phyloP scores from a whole-genome alignment of 2,329 filamentous ascomycete species.

The Aspergillus viridinutans region DNA sequence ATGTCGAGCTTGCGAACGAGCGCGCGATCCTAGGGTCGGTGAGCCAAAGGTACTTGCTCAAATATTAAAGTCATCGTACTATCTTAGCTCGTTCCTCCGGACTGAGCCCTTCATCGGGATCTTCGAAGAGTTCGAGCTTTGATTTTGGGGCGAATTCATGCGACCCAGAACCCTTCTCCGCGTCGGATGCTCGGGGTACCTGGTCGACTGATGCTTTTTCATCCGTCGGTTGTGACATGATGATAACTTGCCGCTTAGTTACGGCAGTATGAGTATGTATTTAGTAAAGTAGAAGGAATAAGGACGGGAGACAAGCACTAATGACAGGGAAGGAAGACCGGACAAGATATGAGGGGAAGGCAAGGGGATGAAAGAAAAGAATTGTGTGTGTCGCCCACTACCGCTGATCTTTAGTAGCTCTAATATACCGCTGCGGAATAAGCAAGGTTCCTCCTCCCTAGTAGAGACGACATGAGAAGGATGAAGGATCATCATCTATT shows the following conservation, averaged over 20 bases:
- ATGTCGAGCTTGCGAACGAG: constrained; percentile 45
- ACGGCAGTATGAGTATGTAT: background rate
- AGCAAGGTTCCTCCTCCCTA: background rate
- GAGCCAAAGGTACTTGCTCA: background rate
- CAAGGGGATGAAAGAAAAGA: background rate
- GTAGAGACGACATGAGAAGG: too few species aligned
- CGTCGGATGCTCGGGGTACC: constrained; percentile 13
- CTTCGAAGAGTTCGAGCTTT: constrained; percentile 27
- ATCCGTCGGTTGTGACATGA: constrained; percentile 7
- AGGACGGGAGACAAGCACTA: background rate
- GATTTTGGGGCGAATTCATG: constrained; percentile 5
- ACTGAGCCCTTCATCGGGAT: constrained; percentile 62
- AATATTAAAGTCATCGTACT: constrained; percentile 43
- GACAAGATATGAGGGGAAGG: background rate
- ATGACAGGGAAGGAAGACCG: background rate
- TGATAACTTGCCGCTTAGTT: background rate
- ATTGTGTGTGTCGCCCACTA: background rate
- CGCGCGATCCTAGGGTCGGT: constrained; percentile 36
- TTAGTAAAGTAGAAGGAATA: background rate
- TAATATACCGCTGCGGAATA: background rate
- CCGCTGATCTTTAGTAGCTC: background rate
- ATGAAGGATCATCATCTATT: background rate
- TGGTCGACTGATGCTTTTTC: constrained; percentile 11
- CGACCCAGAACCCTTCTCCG: constrained; percentile 13
- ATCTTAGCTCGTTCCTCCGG: constrained; percentile 59